These are phyloP conservation scores for Apiotrichum domesticum DNA, from an alignment of 1,284 basidiomycete genomes.

Conservation along the genomic window DNA sequence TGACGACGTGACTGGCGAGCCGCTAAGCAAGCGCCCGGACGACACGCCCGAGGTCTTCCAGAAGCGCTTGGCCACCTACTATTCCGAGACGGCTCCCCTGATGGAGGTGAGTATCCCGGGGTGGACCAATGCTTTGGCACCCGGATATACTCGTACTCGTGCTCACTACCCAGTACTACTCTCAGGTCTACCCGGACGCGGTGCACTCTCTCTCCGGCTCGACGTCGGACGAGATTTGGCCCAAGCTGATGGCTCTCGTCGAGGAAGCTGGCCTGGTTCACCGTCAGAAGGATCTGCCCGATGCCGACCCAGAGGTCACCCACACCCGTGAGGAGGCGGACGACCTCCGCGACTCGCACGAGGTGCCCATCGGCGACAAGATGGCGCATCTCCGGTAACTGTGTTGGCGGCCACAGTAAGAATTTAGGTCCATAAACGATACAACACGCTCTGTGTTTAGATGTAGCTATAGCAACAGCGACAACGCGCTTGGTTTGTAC, in stretches of 20 bases:
- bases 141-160: background rate
- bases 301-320: constrained; percentile 20
- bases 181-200: constrained; percentile 52
- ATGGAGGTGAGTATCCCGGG: constrained; percentile 50
- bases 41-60: constrained; percentile 84
- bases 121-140: background rate
- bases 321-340: constrained; percentile 40
- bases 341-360: constrained; percentile 37
- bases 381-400: constrained; percentile 10
- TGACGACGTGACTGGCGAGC: constrained; percentile 90
- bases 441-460: too few species aligned
- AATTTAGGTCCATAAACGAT: too few species aligned
- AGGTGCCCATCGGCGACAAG: constrained; percentile 18
- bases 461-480: too few species aligned
- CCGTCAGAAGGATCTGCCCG: constrained; percentile 11
- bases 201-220: constrained; percentile 72
- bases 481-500: too few species aligned
- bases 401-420: too few species aligned
- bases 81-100: constrained; percentile 79
- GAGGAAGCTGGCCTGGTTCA: constrained; percentile 34
- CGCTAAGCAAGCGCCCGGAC: constrained; percentile 80
- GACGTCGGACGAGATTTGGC: constrained; percentile 70
- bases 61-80: constrained; percentile 73
- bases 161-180: constrained; percentile 56
- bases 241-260: constrained; percentile 39